Evolutionary conservation across 371 early-diverging fungal species (phyloP).

Genomic region (Capillidium heterosporum): DNA sequence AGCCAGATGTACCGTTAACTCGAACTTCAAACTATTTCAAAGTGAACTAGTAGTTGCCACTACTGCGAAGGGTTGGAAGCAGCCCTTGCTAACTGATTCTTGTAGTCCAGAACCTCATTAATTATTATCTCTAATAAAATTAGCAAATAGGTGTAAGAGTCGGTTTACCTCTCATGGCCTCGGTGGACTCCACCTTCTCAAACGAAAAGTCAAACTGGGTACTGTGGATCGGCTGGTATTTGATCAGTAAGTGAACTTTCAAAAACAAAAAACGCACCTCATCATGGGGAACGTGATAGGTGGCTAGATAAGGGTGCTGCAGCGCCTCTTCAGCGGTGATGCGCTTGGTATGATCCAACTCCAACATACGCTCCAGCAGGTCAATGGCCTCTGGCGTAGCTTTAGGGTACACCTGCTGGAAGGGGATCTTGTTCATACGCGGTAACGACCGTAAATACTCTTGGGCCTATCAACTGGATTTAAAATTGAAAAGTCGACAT

Average conservation of each 20-base stretch:
- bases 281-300: conserved; percentile 61
- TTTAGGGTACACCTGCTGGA: conserved; percentile 58
- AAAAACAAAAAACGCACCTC: conserved; percentile 20
- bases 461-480: conserved; percentile 45
- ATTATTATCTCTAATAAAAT: conserved; percentile 51
- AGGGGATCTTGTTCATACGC: conserved; percentile 73
- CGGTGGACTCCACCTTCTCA: conserved; percentile 65
- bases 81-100: conserved; percentile 10
- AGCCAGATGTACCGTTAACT: no score
- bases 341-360: conserved; percentile 62
- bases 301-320: conserved; percentile 54
- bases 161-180: conserved; percentile 65
- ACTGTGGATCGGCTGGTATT: conserved; percentile 31
- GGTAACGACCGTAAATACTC: conserved; percentile 87
- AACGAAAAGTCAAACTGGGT: conserved; percentile 81
- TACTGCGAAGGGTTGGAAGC: no score
- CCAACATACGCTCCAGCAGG: conserved; percentile 54
- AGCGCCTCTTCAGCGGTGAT: conserved; percentile 69
- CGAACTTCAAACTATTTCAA: no score
- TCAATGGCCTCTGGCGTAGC: conserved; percentile 58
- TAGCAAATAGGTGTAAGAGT: conserved; percentile 3
- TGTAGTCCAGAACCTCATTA: conserved; percentile 63
- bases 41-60: no score
- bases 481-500: not conserved
- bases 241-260: not conserved